Evolutionary conservation across 352 stramenopile genomes (phyloP).

Genomic region (Globisporangium nunn): DNA sequence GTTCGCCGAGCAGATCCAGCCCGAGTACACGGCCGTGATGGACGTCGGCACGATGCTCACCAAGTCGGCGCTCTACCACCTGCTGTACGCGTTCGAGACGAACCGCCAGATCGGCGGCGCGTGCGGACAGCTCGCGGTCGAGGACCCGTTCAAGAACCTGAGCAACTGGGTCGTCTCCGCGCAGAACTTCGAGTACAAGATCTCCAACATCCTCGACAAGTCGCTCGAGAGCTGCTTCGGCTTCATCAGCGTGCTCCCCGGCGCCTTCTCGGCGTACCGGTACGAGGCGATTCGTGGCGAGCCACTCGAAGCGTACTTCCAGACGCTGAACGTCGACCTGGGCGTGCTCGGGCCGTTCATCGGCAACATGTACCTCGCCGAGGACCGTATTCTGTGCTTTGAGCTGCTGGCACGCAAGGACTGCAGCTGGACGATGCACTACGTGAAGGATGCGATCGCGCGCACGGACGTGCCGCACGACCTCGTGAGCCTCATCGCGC

Average conservation of each 20-base stretch:
- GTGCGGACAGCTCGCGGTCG: slow-evolving; percentile 75
- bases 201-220: slow-evolving; percentile 86
- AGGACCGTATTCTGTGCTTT: slow-evolving; percentile 84
- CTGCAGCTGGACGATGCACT: slow-evolving; percentile 86
- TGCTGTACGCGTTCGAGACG: slow-evolving; percentile 70
- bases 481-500: slow-evolving; percentile 75
- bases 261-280: slow-evolving; percentile 78
- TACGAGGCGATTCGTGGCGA: slow-evolving; percentile 79
- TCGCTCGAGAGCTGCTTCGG: slow-evolving; percentile 82
- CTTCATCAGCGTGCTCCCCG: slow-evolving; percentile 82
- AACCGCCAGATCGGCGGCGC: slow-evolving; percentile 78
- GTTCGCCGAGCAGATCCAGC: slow-evolving; percentile 77
- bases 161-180: slow-evolving; percentile 85
- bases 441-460: slow-evolving; percentile 77
- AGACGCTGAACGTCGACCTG: slow-evolving; percentile 76
- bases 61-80: slow-evolving; percentile 69
- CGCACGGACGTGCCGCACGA: slow-evolving; percentile 79
- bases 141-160: slow-evolving; percentile 77
- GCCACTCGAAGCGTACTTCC: slow-evolving; percentile 79
- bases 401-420: slow-evolving; percentile 77
- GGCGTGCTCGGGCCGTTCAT: slow-evolving; percentile 76
- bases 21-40: slow-evolving; percentile 77
- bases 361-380: slow-evolving; percentile 86
- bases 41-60: slow-evolving; percentile 83
- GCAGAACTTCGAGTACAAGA: slow-evolving; percentile 89